Percentiles rank a stretch among this genome's conserved stretches.
These are phyloP conservation scores for Fusarium brevicatenulatum DNA, from an alignment of 2,329 filamentous ascomycete genomes.

Conservation along the genomic window DNA sequence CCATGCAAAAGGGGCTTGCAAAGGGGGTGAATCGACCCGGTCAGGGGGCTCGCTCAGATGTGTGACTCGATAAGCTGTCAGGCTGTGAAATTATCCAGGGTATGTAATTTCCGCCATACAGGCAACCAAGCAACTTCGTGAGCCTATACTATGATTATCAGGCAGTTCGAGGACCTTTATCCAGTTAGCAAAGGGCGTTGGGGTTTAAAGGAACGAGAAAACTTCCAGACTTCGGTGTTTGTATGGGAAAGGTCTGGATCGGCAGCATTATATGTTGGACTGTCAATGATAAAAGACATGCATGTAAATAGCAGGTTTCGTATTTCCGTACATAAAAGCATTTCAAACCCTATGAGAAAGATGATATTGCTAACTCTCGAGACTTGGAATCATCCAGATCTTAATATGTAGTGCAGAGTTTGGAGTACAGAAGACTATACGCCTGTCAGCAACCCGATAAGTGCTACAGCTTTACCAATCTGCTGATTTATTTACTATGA, in stretches of 20 bases:
- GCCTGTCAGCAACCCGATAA: neutral
- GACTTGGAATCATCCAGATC: neutral
- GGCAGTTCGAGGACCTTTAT: neutral
- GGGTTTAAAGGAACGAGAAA: neutral
- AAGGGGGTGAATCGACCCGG: constrained; percentile 24
- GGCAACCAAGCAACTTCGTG: constrained; percentile 16
- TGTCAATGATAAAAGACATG: neutral
- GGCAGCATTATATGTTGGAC: neutral
- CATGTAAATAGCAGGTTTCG: neutral
- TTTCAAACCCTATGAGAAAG: neutral
- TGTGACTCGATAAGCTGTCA: constrained; percentile 21
- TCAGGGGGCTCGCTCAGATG: constrained; percentile 4
- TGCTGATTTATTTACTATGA: neutral
- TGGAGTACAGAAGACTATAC: too few relatives aligned
- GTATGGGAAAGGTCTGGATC: neutral
- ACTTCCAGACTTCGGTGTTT: neutral
- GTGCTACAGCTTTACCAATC: neutral
- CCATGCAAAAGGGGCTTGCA: constrained; percentile 22
- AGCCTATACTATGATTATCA: constrained; percentile 10
- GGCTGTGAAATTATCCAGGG: constrained; percentile 37
- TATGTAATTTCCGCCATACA: constrained; percentile 39
- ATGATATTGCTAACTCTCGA: neutral
- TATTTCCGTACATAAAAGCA: neutral
- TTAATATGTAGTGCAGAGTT: neutral
- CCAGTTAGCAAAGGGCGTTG: neutral